Percentiles rank a stretch among this genome's conserved stretches.
Conservation (phyloP, 768 basidiomycete species). For the Ephemerocybe angulata region DNA sequence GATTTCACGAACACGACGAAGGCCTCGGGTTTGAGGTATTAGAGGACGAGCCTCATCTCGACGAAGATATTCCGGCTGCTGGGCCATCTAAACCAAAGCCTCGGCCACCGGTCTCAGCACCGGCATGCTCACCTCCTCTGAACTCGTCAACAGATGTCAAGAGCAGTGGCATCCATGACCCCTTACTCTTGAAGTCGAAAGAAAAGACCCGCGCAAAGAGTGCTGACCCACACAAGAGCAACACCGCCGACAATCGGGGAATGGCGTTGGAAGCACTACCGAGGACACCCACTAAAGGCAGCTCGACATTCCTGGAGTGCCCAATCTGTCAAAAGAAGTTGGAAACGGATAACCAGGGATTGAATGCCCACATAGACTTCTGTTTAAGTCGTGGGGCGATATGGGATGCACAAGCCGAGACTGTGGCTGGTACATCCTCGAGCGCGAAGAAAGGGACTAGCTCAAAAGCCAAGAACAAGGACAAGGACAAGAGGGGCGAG, state of each 20-base stretch:
- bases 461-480: not conserved
- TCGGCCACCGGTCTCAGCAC: constrained; percentile 24
- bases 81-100: constrained; percentile 9
- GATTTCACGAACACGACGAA: constrained; percentile 50
- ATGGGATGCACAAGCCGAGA: constrained; percentile 56
- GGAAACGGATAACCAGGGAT: constrained; percentile 65
- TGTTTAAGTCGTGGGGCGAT: constrained; percentile 82
- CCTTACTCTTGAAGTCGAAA: not conserved
- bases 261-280: not conserved
- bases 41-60: constrained; percentile 19
- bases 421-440: constrained; percentile 11
- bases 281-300: not conserved
- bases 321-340: constrained; percentile 68
- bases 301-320: constrained; percentile 35
- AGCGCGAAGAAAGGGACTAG: not conserved
- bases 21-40: constrained; percentile 22
- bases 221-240: not conserved
- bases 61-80: constrained; percentile 17
- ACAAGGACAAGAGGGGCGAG: constrained; percentile 3
- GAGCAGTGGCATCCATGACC: not conserved
- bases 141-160: not conserved
- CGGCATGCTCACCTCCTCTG: constrained; percentile 15
- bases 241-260: not conserved
- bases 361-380: constrained; percentile 88
- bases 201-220: not conserved